A percentile compares a stretch with the other conserved stretches of the same genome.
These are phyloP conservation scores for Penicillium sp. DNA, from an alignment of 2,329 filamentous ascomycete genomes.

Conservation along the genomic window DNA sequence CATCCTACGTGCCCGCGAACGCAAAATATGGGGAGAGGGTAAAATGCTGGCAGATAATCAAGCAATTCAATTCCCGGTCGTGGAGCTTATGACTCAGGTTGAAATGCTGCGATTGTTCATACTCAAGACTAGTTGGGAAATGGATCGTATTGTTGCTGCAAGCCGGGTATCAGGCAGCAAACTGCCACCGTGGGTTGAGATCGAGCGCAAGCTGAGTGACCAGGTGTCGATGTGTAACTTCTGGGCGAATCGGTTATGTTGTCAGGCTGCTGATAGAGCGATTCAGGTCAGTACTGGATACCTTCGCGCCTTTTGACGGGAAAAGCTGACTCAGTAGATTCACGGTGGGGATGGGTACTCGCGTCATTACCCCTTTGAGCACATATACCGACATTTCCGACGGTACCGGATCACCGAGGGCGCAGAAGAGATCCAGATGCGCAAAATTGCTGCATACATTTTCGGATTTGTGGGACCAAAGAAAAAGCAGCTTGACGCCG, in stretches of 20 bases:
- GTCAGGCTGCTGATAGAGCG: conserved; percentile 61
- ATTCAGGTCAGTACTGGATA: conserved; percentile 51
- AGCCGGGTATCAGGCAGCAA: conserved; percentile 26
- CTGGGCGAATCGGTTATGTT: conserved; percentile 62
- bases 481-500: conserved; percentile 8
- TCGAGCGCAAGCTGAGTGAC: conserved; percentile 60
- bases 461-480: conserved; percentile 48
- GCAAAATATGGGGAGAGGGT: conserved; percentile 38
- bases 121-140: conserved; percentile 61
- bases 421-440: conserved; percentile 66
- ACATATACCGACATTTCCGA: conserved; percentile 65
- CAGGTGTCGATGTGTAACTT: conserved; percentile 68
- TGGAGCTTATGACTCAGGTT: conserved; percentile 61
- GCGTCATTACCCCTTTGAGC: conserved; percentile 61
- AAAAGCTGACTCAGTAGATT: conserved; percentile 28
- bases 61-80: conserved; percentile 64
- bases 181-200: conserved; percentile 49
- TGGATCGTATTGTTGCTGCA: conserved; percentile 51
- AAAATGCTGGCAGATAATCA: conserved; percentile 50
- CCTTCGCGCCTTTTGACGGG: not conserved
- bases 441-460: conserved; percentile 62
- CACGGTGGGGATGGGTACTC: conserved; percentile 62
- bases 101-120: conserved; percentile 64
- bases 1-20: conserved; percentile 56
- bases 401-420: conserved; percentile 65